phyloP scores from a whole-genome alignment of 805 yeast genomes.

The Ogataea salicorniae region DNA sequence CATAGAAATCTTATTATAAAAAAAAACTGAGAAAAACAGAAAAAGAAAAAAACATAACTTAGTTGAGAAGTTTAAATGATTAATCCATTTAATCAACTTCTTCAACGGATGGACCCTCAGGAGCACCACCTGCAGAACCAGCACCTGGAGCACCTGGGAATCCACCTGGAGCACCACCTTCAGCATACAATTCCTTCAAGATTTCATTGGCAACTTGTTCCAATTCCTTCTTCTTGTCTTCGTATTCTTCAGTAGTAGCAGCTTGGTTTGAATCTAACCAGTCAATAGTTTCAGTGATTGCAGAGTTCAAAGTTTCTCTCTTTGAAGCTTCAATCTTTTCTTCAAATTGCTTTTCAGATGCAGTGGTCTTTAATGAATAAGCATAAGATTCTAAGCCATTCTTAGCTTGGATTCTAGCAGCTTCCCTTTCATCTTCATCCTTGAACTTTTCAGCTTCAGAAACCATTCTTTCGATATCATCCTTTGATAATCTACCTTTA shows the following conservation, averaged over 20 bases:
- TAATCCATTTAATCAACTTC: slow-evolving; percentile 57
- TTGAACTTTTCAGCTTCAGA: slow-evolving; percentile 59
- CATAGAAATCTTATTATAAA: neutral
- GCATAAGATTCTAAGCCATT: slow-evolving; percentile 54
- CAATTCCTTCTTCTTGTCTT: slow-evolving; percentile 92
- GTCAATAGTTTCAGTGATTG: slow-evolving; percentile 69
- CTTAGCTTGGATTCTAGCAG: slow-evolving; percentile 50
- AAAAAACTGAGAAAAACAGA: neutral
- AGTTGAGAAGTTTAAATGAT: neutral
- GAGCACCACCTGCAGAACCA: slow-evolving; percentile 54
- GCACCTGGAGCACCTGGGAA: slow-evolving; percentile 34
- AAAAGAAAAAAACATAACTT: neutral
- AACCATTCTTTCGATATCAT: slow-evolving; percentile 62
- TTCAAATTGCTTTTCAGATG: slow-evolving; percentile 33
- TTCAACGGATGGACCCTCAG: slow-evolving; percentile 67
- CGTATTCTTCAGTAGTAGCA: slow-evolving; percentile 87
- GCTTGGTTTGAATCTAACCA: slow-evolving; percentile 95
- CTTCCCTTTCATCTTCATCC: slow-evolving; percentile 59
- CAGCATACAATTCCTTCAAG: slow-evolving; percentile 94
- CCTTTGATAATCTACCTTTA: slow-evolving; percentile 83
- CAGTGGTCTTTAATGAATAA: slow-evolving; percentile 47
- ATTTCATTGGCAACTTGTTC: slow-evolving; percentile 95
- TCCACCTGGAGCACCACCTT: slow-evolving; percentile 68
- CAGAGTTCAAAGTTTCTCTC: slow-evolving; percentile 60
- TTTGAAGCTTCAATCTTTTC: slow-evolving; percentile 37